Base-by-base conservation (phyloP, 192 early-diverging fungal genomes). In the Backusella circina region DNA sequence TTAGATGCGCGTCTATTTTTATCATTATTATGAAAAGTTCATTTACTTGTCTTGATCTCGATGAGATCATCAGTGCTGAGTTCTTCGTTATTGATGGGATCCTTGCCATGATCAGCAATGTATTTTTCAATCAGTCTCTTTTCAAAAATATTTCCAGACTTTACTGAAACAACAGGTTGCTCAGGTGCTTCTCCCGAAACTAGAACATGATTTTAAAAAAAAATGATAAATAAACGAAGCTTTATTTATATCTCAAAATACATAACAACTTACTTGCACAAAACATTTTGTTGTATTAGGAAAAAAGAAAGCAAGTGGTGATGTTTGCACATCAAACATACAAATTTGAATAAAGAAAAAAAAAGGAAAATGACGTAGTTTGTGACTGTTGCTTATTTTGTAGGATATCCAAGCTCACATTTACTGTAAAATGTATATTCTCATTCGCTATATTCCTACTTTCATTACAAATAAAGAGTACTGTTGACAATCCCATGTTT, bases 111-210 rank as follows among this genome's bases (percentile, higher is more conserved):
- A 67, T 98, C 94, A 32, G 86, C 88, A 41, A 98, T 86, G 75
- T 97, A 90, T 80, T 98, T 98, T 71, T 90, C 75, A 75, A 98
- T 93, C 67, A 99, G 83, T 72, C 93, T 84, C 75, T 89, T 90
- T 77, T 99, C 97, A 84, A 91, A 99, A 36, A 99, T 74, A 64
- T 92, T 86, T 21, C 97, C 97, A 21, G 90, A 90, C 80, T 93
- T 93, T 66, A 87, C 80, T 5, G 95, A 97, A 65, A 98, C 86
- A 31, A 99, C 98, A 5, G 98, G 97, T 73, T 94, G 89, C 70
- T 87, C 85, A 47, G 94, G 94, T 36, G 90, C 85, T 83, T 97
- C 95, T 30, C 97, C 97, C 38, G 96, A 97, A 80, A 99, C 96
- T 98, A 84, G 5, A 26, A 67, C 13, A 70, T 31, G 23, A 16